Evolutionary conservation across 495 filamentous ascomycete genomes (phyloP).

Genomic region (Eremomyces bilateralis): DNA sequence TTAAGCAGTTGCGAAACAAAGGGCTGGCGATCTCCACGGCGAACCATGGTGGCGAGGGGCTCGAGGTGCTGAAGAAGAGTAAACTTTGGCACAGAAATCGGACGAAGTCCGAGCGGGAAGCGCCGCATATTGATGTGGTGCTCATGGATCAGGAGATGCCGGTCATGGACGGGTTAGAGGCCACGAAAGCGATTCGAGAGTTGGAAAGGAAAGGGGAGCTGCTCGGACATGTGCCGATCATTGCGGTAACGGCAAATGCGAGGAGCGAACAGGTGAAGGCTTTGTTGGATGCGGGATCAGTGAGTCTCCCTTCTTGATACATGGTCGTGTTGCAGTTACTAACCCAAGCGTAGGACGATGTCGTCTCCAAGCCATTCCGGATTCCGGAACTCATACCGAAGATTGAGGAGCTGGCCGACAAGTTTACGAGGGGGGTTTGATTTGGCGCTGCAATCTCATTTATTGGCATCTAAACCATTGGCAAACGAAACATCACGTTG

Average conservation of each 20-base stretch:
- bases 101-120: constrained; percentile 36
- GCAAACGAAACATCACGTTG: too few species aligned
- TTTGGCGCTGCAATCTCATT: too few species aligned
- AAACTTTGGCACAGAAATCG: constrained; percentile 16
- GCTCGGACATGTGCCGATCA: constrained; percentile 39
- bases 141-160: constrained; percentile 80
- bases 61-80: constrained; percentile 28
- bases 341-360: constrained; percentile 36
- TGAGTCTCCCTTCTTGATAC: constrained; percentile 12
- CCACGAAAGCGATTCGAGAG: constrained; percentile 41
- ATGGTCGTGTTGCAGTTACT: not conserved
- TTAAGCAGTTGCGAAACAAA: constrained; percentile 35
- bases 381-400: constrained; percentile 48
- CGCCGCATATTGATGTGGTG: constrained; percentile 32
- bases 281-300: constrained; percentile 49
- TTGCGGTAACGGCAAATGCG: constrained; percentile 61
- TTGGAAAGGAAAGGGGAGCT: constrained; percentile 29
- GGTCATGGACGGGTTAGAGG: constrained; percentile 53
- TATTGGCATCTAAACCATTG: too few species aligned
- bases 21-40: constrained; percentile 48
- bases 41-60: constrained; percentile 55
- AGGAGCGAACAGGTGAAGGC: constrained; percentile 41
- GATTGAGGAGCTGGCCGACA: constrained; percentile 24
- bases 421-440: constrained; percentile 1
- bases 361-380: constrained; percentile 63